Evolutionary conservation across 2,329 filamentous ascomycete genomes (phyloP), one percentile per base, ranked within the genome.

Genomic region (Coniochaeta pulveracea): DNA sequence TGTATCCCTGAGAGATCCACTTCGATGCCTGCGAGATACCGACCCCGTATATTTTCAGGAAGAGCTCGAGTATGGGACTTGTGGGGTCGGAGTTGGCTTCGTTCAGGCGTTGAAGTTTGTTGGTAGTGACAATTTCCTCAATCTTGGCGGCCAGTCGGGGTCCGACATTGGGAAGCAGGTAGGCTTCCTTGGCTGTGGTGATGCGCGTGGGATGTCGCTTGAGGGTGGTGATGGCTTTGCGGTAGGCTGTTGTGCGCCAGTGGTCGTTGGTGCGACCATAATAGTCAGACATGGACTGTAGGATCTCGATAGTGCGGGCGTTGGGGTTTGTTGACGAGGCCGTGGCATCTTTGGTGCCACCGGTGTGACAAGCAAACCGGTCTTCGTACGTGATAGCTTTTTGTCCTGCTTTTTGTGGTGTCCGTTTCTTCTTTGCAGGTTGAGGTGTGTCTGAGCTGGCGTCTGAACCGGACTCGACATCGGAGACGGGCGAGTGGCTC

Each of bases 51-150:
- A 95, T 73, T 0, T 76, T 70, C 16, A 85, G 63, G 47, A 95
- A 95, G 0, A 72, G 52, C 37, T 78, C 72, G 1, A 93, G 57
- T 0, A 73, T 56, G 11, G 65, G 56, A 41, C 85, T 75, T n/a
- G 66, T 62, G 0, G 80, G 72, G 29, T 93, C 80, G 3, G 65
- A 56, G 35, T 71, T 69, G 1, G 81, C 73, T 44, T 78, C 74
- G 21, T 93, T 80, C 0, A 95, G 66, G 23, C 80, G 70, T 26
- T 70, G 70, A 1, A 95, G 68, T 17, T 66, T 64, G 46, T 85
- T 71, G 0, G 85, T 94, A 24, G 66, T 64, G 3, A 76, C 83
- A 26, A 95, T 93, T 50, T 95, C 89, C 46, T 91, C 84, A 41
- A 96, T 91, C 53, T 94, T 94, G 17, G 71, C 64, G 0, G 86